Evolutionary conservation across 345 rosid genomes (phyloP).

Genomic region (Aethionema arabicum): DNA sequence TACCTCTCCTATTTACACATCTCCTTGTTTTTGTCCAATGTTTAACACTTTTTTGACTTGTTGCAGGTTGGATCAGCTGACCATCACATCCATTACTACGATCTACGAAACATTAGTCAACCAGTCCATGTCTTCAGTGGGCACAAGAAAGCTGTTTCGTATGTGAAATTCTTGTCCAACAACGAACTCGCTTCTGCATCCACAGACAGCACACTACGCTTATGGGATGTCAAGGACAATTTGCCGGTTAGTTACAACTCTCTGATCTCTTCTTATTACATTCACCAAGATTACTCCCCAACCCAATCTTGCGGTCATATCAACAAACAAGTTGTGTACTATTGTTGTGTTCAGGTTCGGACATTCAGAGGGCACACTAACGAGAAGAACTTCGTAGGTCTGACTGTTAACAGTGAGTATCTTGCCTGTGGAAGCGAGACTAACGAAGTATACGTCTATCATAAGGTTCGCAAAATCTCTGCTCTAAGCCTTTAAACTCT

Average conservation of each 20-base stretch:
- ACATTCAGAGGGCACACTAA: conserved; percentile 91
- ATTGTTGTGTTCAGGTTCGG: conserved; percentile 54
- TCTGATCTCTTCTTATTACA: neutral
- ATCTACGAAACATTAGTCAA: conserved; percentile 77
- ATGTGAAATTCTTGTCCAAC: conserved; percentile 90
- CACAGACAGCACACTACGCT: conserved; percentile 87
- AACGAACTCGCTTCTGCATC: conserved; percentile 98
- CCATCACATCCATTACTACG: conserved; percentile 88
- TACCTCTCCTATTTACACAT: conserved; percentile 15
- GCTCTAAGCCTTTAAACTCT: conserved; percentile 5
- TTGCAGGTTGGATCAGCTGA: conserved; percentile 97
- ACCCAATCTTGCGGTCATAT: conserved; percentile 1
- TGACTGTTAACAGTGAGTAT: conserved; percentile 76
- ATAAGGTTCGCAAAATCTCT: conserved; percentile 55
- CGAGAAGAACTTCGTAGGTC: conserved; percentile 96
- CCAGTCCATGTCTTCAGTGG: conserved; percentile 93
- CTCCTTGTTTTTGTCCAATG: conserved; percentile 1
- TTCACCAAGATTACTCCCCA: conserved; percentile 6
- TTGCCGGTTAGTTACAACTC: conserved; percentile 55
- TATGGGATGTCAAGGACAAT: conserved; percentile 96
- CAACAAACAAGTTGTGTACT: conserved; percentile 8
- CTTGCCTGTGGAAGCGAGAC: conserved; percentile 97
- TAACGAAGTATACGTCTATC: conserved; percentile 93
- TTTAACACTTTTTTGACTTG: conserved; percentile 21
- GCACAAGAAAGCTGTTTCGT: conserved; percentile 90